Evolutionary conservation across 192 early-diverging fungal genomes (phyloP), one percentile per base, ranked within the genome.

Genomic region (Podila epigama): DNA sequence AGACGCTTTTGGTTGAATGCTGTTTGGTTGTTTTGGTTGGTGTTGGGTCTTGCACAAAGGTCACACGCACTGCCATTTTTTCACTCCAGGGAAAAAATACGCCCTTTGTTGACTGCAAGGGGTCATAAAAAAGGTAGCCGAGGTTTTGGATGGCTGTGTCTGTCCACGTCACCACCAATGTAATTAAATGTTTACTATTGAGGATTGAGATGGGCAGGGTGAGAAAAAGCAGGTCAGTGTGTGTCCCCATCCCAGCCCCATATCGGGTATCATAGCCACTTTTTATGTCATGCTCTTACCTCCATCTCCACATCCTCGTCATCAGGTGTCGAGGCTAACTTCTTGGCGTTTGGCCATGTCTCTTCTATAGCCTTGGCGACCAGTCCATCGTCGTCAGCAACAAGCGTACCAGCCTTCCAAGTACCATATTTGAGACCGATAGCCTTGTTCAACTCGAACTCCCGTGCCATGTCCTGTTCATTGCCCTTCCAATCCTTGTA

Each of bases 401-500:
- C 92, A 34, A 95, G 75, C 11, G 85, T 87, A 33, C 92, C 91
- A 37, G 85, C 85, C 58, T 95, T 95, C 94, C 93, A 96, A 40
- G 86, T 81, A 6, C 88, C 89, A 65, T 87, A 83, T 60, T 87
- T 84, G 37, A 93, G 65, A 15, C 92, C 95, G 62, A 95, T 91
- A 1, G 86, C 88, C 70, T 94, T 94, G 69, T 96, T 95, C 27
- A 86, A 78, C 51, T 92, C 90, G 71, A 90, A 95, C 60, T 95
- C 92, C 36, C 79, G 68, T 52, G 82, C 79, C 25, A 95, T 91
- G 31, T 80, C 90, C 25, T 86, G 86, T 37, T 80, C 89, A 64
- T 86, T 81, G 12, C 94, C 94, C 69, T 87, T 91, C 95, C 95
- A 96, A 54, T 87, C 92, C 63, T 90, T 88, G 79, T 95, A 95